Conservation (phyloP, 106 monocot genomes). For the Amphibolis antarctica region DNA sequence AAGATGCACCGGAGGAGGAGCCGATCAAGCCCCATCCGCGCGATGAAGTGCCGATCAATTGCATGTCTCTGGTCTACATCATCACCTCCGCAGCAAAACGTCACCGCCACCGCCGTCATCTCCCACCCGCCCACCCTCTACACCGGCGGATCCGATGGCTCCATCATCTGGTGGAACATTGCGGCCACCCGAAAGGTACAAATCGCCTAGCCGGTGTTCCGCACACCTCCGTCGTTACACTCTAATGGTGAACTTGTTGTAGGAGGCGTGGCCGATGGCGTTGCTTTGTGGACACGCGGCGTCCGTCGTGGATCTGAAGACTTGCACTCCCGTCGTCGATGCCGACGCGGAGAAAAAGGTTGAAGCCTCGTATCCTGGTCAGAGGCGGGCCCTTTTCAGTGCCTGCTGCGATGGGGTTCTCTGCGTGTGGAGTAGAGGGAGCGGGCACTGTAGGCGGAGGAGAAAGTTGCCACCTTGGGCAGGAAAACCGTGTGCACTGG, state of each 20-base stretch:
- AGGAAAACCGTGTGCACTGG: conserved; percentile 30
- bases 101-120: conserved; percentile 29
- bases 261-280: conserved; percentile 20
- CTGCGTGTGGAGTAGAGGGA: conserved; percentile 48
- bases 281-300: conserved; percentile 39
- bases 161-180: conserved; percentile 67
- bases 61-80: conserved; percentile 49
- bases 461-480: conserved; percentile 59
- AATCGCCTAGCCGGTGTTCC: not conserved
- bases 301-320: conserved; percentile 19
- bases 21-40: not conserved
- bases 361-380: too few species aligned
- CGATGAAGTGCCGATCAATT: conserved; percentile 71
- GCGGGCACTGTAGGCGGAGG: conserved; percentile 51
- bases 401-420: conserved; percentile 58
- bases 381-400: conserved; percentile 26
- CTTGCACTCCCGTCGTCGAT: conserved; percentile 17
- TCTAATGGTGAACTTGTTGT: not conserved
- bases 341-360: not conserved
- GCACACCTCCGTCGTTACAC: not conserved
- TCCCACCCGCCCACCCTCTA: conserved; percentile 33
- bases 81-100: conserved; percentile 40
- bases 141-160: conserved; percentile 72
- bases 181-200: not conserved
- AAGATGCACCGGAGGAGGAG: not conserved